Conservation (phyloP, 2,329 filamentous ascomycete species). For the Fusarium goolgardi region DNA sequence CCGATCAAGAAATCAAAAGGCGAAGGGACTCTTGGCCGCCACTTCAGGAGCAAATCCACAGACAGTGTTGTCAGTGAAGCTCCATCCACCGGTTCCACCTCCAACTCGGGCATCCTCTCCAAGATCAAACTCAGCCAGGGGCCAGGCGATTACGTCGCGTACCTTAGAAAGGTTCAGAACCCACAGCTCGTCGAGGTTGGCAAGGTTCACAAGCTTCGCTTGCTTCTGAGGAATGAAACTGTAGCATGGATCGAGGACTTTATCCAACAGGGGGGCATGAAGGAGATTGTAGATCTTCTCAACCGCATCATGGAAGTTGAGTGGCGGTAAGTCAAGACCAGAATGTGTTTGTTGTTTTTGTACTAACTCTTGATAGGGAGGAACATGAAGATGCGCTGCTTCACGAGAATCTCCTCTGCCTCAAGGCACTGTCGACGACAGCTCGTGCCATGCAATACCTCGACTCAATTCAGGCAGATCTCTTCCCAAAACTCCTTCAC, state of each 20-base stretch:
- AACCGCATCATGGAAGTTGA: slow-evolving; percentile 95
- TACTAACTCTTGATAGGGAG: slow-evolving; percentile 67
- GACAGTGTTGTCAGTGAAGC: slow-evolving; percentile 74
- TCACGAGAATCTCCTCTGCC: slow-evolving; percentile 90
- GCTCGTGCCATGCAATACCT: slow-evolving; percentile 86
- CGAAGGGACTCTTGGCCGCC: slow-evolving; percentile 70
- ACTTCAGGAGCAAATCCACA: slow-evolving; percentile 77
- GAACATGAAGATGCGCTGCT: slow-evolving; percentile 95
- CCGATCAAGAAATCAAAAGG: slow-evolving; percentile 80
- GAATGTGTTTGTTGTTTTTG: not conserved
- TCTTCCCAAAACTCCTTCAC: slow-evolving; percentile 86
- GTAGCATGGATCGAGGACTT: slow-evolving; percentile 96
- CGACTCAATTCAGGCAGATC: slow-evolving; percentile 78
- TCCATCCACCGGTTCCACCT: slow-evolving; percentile 64
- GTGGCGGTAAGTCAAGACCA: slow-evolving; percentile 78
- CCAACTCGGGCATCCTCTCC: slow-evolving; percentile 69
- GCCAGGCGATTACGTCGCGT: slow-evolving; percentile 86
- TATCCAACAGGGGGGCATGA: slow-evolving; percentile 89
- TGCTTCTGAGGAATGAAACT: slow-evolving; percentile 92
- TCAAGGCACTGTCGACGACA: slow-evolving; percentile 95
- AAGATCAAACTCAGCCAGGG: slow-evolving; percentile 79
- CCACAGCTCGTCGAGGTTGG: slow-evolving; percentile 91
- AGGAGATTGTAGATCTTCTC: slow-evolving; percentile 85
- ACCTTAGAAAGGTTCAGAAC: slow-evolving; percentile 82
- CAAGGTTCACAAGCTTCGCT: slow-evolving; percentile 90